Conservation (phyloP, 306 rosid genomes). For the Fragaria ananassa region DNA sequence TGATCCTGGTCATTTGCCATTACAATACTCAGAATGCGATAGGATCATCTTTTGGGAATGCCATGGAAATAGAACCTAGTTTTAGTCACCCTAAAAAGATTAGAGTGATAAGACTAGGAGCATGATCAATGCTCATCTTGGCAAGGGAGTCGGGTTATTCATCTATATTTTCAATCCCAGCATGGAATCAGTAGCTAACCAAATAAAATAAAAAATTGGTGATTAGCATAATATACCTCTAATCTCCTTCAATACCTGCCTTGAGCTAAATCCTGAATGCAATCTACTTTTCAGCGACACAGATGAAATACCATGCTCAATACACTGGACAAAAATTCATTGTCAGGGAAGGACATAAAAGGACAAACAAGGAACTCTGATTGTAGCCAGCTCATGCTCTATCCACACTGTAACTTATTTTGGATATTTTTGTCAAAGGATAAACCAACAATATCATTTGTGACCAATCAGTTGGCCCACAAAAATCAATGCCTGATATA, state of each 20-base stretch:
- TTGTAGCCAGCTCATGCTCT: neutral
- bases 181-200: neutral
- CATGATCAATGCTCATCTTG: too few species aligned
- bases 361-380: neutral
- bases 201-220: neutral
- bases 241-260: slow-evolving; percentile 1
- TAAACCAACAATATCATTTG: neutral
- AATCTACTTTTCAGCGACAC: slow-evolving; percentile 16
- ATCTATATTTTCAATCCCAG: neutral
- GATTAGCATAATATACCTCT: neutral
- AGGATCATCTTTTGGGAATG: neutral
- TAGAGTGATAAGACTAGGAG: too few species aligned
- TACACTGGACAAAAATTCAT: slow-evolving; percentile 29
- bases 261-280: slow-evolving; percentile 5
- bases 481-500: neutral
- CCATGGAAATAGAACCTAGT: neutral
- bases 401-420: neutral
- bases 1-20: neutral
- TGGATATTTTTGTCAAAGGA: neutral
- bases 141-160: neutral
- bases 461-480: neutral
- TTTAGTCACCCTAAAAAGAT: neutral
- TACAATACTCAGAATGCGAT: neutral
- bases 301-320: slow-evolving; percentile 44
- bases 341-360: neutral